Evolutionary conservation across 192 early-diverging fungal species (phyloP), one percentile per base, ranked within the genome.

Genomic region (Bifiguratus adelaidae): DNA sequence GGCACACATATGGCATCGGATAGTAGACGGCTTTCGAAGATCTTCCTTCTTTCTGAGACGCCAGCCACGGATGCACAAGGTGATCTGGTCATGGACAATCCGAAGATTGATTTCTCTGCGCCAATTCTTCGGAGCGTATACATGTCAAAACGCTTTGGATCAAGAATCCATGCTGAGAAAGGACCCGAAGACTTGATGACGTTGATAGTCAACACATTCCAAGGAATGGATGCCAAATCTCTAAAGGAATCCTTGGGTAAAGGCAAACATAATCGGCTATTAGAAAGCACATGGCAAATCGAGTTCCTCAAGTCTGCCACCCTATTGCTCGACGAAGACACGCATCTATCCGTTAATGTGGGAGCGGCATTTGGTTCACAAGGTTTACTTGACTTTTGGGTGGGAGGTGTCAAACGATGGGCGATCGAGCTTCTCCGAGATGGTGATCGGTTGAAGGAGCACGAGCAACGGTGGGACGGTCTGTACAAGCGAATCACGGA

Each of bases 261-360:
- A 28, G 15, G 36, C 6, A 56, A 48, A 30, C 21, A 50, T 49
- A n/a, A 16, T 25, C 35, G 21, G 23, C 47, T 61, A 25, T 21
- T 64, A 29, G 51, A 65, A 33, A 29, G 52, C 29, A 44, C 37
- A 19, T 64, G 44, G 52, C 45, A 63, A 36, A 64, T 64, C 44
- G 52, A 60, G 30, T 64, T 61, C 12, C 53, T 62, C 51, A 34
- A 24, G 18, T 27, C 53, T 8, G 29, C 25, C 12, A 28, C 41
- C 21, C 32, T 41, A 60, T 19, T 34, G 37, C 41, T 61, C 32
- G 33, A 46, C 21, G 6, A 3, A 2, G 30, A 38, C 6, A 40
- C 29, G 30, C 23, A 37, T 29, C 23, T 33, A 49, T 55, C 51
- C 35, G 30, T 54, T 23, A 45, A 64, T 55, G 53, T 58, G 26